These are phyloP conservation scores for Metschnikowia koreensis DNA, from an alignment of 805 yeast species.

Conservation along the genomic window DNA sequence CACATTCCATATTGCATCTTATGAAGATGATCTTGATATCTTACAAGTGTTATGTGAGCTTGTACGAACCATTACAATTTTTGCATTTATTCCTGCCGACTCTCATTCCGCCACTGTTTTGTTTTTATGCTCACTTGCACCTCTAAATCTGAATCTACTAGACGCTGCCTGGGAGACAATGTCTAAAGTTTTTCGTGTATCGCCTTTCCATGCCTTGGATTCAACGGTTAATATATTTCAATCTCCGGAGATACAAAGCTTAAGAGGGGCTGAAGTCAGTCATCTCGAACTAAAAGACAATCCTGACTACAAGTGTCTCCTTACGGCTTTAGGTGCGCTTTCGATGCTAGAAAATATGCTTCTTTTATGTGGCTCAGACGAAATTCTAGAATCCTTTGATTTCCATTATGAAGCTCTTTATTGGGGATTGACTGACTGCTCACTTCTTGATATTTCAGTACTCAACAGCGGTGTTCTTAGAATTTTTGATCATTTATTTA, in stretches of 20 bases:
- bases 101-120: constrained; percentile 38
- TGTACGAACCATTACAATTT: constrained; percentile 44
- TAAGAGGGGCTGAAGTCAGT: constrained; percentile 6
- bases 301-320: not conserved
- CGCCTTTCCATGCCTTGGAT: constrained; percentile 28
- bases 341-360: constrained; percentile 33
- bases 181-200: constrained; percentile 35
- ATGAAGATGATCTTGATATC: constrained; percentile 37
- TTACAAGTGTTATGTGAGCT: constrained; percentile 38
- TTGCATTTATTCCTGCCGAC: constrained; percentile 46
- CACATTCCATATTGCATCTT: constrained; percentile 37
- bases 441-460: constrained; percentile 35
- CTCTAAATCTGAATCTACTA: constrained; percentile 32
- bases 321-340: constrained; percentile 35
- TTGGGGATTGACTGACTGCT: constrained; percentile 28
- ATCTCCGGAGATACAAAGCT: constrained; percentile 23
- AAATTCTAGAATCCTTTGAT: not conserved
- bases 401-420: constrained; percentile 28
- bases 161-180: constrained; percentile 40
- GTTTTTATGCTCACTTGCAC: constrained; percentile 44
- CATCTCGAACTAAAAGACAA: constrained; percentile 3
- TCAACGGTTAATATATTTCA: constrained; percentile 22
- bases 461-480: constrained; percentile 42
- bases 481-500: constrained; percentile 39
- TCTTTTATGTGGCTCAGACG: constrained; percentile 7